Evolutionary conservation across 257 asterid genomes (phyloP), one percentile per base, ranked within the genome.

Genomic region (Lantana camara): DNA sequence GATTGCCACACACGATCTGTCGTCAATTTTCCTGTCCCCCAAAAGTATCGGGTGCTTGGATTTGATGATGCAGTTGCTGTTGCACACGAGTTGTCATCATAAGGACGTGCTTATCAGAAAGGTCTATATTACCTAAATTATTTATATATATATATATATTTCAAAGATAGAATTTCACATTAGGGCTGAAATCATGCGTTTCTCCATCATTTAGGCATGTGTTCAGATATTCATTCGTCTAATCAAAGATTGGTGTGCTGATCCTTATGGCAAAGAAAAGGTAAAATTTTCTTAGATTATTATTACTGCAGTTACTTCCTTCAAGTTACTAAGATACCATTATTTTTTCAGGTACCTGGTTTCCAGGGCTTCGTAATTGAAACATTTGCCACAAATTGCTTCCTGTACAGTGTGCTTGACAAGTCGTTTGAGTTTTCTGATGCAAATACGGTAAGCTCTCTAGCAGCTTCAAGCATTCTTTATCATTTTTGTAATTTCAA

Each of bases 361-460:
- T 94, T 94, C 75, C 79, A 61, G 63, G 74, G 72, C 55, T 94
- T 88, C 79, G 76, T 94, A 42, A 74, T 90, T 14, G 96, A 86
- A 71, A 76, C 82, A 16, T 94, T 94, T 75, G 95, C 96, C n/a
- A 73, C 75, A 60, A 90, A 86, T 67, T 94, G 99, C 63, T 94
- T 97, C 64, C 72, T 94, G 64, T 79, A 88, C 83, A 94, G 99
- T 60, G 95, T 94, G 76, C 90, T 94, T 30, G 96, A 94, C 76
- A 83, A 85, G 63, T 90, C 99, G 72, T 94, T 90, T 20, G 95
- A 88, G 66, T 86, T 88, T 72, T 83, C 82, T 20, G 99, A 94
- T 81, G 95, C 97, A 50, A 90, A 90, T 71, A 81, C 95, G 27
- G 99, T 94, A 94, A 84, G 99, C 82, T 74, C 53, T 52, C 15